phyloP scores from a whole-genome alignment of 2,329 filamentous ascomycete genomes.

The Pseudogymnoascus sp. region DNA sequence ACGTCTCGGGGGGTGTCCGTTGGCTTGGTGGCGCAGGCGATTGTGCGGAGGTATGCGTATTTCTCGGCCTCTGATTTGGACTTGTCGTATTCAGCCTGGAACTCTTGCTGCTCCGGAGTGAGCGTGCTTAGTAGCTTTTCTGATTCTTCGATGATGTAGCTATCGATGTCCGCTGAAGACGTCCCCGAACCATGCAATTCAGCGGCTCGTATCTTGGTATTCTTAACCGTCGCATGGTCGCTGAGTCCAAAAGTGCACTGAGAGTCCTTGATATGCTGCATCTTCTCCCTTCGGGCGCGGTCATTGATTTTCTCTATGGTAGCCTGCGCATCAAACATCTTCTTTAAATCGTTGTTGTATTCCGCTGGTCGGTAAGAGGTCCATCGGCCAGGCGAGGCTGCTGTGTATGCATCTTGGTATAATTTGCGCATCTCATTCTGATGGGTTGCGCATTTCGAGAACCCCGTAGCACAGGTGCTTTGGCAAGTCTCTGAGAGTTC shows the following conservation, averaged over 20 bases:
- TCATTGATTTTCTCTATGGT: neutral
- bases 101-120: neutral
- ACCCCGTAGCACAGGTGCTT: neutral
- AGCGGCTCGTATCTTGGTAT: neutral
- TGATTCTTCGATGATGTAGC: neutral
- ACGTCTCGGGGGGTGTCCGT: neutral
- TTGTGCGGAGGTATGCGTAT: neutral
- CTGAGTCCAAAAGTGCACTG: neutral
- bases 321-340: neutral
- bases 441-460: neutral
- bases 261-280: neutral
- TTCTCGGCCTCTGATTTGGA: neutral
- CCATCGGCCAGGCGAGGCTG: neutral
- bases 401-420: neutral
- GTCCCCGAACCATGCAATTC: neutral
- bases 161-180: neutral
- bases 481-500: neutral
- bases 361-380: neutral
- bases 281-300: neutral
- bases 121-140: neutral
- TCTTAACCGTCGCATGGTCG: neutral
- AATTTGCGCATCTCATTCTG: conserved; percentile 4
- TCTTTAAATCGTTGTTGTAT: neutral
- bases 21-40: neutral
- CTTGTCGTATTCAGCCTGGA: neutral